A percentile compares a stretch with the other conserved stretches of the same genome.
Conservation (phyloP, 31 red algal genomes). For the Odonthalia washingtoniensis region DNA sequence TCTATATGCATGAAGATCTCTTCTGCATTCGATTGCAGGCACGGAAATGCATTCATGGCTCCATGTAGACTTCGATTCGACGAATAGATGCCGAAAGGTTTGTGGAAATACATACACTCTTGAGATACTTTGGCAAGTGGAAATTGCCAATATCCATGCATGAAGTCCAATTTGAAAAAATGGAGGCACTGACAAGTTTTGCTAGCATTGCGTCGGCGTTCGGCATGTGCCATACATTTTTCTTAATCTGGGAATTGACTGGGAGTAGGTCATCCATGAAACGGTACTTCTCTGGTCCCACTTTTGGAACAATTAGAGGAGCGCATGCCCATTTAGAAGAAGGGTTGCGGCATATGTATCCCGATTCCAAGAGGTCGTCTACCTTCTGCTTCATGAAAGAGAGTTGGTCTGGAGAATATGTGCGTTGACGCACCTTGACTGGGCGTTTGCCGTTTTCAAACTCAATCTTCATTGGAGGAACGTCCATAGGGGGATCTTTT, state of each 20-base stretch:
- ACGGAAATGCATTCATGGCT: conserved; percentile 32
- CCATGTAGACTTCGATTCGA: conserved; percentile 47
- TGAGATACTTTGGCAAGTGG: conserved; percentile 8
- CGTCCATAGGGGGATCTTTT: conserved; percentile 17
- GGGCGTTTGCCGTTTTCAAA: neutral
- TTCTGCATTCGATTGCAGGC: conserved; percentile 48
- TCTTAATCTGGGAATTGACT: conserved; percentile 28
- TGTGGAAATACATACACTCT: conserved; percentile 52
- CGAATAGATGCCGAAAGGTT: conserved; percentile 42
- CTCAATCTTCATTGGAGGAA: conserved; percentile 22
- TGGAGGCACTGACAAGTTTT: neutral
- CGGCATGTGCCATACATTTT: conserved; percentile 44
- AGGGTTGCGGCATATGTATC: conserved; percentile 37
- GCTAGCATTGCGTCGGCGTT: conserved; percentile 33
- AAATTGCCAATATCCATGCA: conserved; percentile 29
- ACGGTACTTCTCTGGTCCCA: conserved; percentile 5
- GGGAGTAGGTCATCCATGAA: conserved; percentile 41
- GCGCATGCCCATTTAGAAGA: conserved; percentile 56
- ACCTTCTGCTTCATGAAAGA: conserved; percentile 47
- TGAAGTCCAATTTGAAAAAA: conserved; percentile 35
- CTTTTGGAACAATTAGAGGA: conserved; percentile 35
- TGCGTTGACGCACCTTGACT: conserved; percentile 6
- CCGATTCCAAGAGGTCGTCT: conserved; percentile 29
- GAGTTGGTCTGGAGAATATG: conserved; percentile 50
- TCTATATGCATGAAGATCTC: neutral